Base-by-base conservation (phyloP, 306 rosid species). In the Quercus suber region DNA sequence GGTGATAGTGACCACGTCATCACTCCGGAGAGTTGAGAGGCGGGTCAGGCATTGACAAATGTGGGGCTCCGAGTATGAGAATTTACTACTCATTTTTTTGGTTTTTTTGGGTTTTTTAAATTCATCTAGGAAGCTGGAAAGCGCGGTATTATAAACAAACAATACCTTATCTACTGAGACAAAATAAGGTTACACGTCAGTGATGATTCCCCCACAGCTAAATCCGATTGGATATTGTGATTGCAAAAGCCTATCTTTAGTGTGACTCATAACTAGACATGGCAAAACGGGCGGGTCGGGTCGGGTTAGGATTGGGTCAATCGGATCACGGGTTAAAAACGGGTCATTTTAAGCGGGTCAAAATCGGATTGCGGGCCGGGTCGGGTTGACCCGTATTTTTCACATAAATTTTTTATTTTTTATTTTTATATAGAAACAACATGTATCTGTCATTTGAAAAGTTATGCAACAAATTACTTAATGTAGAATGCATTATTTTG, bases 31-130 rank as follows among this genome's bases (percentile, higher is more conserved):
- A 18, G 89, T 81, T 7, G 88, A 71, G 55, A 88, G 18, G 82
- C 85, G 88, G 76, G 60, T 90, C 71, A 95, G 83, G 82, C 98
- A 95, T 31, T 90, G 94, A 75, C 99, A 92, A 68, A 95, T 90
- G 75, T 95, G 99, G 73, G 84, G 77, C 9, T 71, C 70, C 0
- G 87, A 84, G 84, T 73, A 86, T 8, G 45, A 41, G 45, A 41
- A 41, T 41, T 41, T 41, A 59, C 57, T 87, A 12, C 77, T 76
- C 96, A 92, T 94, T 11, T 70, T 70, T 45, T 3, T n/a, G 19
- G 4, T 7, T 56, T 20, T 3, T 57, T 9, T 1, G 7, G 53
- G 53, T 0, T 49, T 49, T 41, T 41, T 0, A 41, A 37, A 41
- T 41, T 41, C 45, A 8, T 41, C 1, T 12, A 8, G 20, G n/a